Conservation (phyloP, 1,139 yeast species). For the Arxiozyma slooffiae region DNA sequence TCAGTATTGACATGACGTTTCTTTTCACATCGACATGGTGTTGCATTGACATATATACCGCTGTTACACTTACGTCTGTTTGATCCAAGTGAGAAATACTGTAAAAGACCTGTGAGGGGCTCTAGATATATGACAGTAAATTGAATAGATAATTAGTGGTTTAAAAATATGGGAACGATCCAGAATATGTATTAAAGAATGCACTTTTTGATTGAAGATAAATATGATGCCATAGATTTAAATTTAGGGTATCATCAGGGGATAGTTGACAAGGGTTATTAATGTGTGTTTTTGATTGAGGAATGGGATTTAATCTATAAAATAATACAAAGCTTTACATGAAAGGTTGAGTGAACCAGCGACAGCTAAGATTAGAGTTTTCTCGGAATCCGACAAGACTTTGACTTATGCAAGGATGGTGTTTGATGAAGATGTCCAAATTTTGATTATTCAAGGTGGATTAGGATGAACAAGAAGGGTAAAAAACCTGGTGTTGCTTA, state of each 20-base stretch:
- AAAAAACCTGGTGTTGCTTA: conserved; percentile 92
- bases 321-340: conserved; percentile 64
- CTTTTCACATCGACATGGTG: conserved; percentile 79
- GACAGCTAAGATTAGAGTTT: conserved; percentile 90
- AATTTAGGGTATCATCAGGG: conserved; percentile 98
- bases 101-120: conserved; percentile 64
- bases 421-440: conserved; percentile 90
- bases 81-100: conserved; percentile 73
- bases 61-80: conserved; percentile 92
- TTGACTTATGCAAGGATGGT: conserved; percentile 84
- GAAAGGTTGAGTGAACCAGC: conserved; percentile 72
- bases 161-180: conserved; percentile 94
- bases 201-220: conserved; percentile 69
- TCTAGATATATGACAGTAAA: conserved; percentile 58
- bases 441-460: conserved; percentile 89
- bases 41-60: conserved; percentile 89
- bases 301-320: conserved; percentile 81
- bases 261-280: conserved; percentile 86
- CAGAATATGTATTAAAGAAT: conserved; percentile 70
- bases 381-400: conserved; percentile 75
- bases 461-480: conserved; percentile 96
- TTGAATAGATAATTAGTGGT: conserved; percentile 77
- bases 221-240: conserved; percentile 92
- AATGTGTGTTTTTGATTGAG: conserved; percentile 94
- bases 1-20: conserved; percentile 94